Evolutionary conservation across 2,329 filamentous ascomycete genomes (phyloP), one percentile per base, ranked within the genome.

Genomic region (Colletotrichum ledebouriae): DNA sequence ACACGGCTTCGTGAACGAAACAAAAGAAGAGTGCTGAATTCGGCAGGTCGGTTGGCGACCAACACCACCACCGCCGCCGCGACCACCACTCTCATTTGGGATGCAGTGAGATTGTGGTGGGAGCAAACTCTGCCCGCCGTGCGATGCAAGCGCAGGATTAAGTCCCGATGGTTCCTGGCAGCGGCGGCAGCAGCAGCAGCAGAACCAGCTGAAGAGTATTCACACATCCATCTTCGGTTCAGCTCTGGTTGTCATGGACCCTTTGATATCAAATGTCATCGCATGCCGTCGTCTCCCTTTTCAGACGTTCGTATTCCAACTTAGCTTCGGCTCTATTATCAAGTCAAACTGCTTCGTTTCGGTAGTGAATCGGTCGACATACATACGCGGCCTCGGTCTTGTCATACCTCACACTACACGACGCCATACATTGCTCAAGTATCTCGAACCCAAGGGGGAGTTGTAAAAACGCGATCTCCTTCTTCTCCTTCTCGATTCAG

Each of bases 131-230:
- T 39, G 17, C 17, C n/a, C 10, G 46, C 29, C 20, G 46, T 22
- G 29, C 15, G 42, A 67, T 58, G 15, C 42, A 52, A 42, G 42
- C 44, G 44, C 50, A 34, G 44, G 44, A 58, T 52, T 7, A 29
- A 12, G 29, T 41, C 20, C 59, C 42, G 44, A 63, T 58, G 37
- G 37, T 58, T 20, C 59, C 37, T 67, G 59, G 29, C 64, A 57
- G 53, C 59, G 25, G 50, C 41, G 9, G 6, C 29, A 29, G 49
- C 29, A 29, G 49, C 59, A 57, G 20, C 22, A 50, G 25, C 2
- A 29, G 25, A 29, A 50, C 22, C 22, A 15, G 47, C 47, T 50
- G 47, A 25, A 25, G 22, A 25, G 47, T 15, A 33, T 50, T 2
- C 7, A 4, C 29, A 29, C 29, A 7, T 29, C 29, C 29, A 29